These are phyloP conservation scores for Skeletonema potamos DNA, from an alignment of 108 stramenopile species.

Conservation along the genomic window DNA sequence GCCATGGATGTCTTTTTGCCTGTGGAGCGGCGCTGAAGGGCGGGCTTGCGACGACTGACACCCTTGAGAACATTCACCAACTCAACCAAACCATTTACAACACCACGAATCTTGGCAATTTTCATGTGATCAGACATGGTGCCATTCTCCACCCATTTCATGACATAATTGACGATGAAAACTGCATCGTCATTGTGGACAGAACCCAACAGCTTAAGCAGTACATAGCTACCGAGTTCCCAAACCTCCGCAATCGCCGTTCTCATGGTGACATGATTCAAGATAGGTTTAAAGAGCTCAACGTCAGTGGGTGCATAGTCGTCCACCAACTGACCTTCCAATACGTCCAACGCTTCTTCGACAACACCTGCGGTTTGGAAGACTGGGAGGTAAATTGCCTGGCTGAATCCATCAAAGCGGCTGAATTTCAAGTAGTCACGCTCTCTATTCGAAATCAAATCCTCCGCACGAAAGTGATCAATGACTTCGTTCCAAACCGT, in stretches of 20 bases:
- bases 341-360: constrained; percentile 85
- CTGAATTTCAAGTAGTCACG: constrained; percentile 94
- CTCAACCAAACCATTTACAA: constrained; percentile 59
- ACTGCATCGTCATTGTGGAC: constrained; percentile 83
- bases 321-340: constrained; percentile 76
- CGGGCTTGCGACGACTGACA: constrained; percentile 72
- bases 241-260: constrained; percentile 96
- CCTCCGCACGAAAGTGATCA: constrained; percentile 88
- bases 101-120: constrained; percentile 61
- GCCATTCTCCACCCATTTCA: constrained; percentile 81
- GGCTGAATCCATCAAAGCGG: constrained; percentile 91
- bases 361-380: constrained; percentile 96
- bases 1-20: constrained; percentile 44
- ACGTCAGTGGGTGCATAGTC: constrained; percentile 68
- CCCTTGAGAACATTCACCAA: constrained; percentile 76
- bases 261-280: constrained; percentile 83
- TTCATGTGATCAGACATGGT: constrained; percentile 58
- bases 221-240: constrained; percentile 88
- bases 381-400: constrained; percentile 96
- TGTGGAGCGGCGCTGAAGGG: constrained; percentile 34
- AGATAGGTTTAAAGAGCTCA: constrained; percentile 81
- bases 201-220: constrained; percentile 79
- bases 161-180: constrained; percentile 62
- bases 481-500: constrained; percentile 98
- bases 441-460: constrained; percentile 92